phyloP scores from a whole-genome alignment of 176 grass and related monocot genomes.

The Oropetium thomaeum region DNA sequence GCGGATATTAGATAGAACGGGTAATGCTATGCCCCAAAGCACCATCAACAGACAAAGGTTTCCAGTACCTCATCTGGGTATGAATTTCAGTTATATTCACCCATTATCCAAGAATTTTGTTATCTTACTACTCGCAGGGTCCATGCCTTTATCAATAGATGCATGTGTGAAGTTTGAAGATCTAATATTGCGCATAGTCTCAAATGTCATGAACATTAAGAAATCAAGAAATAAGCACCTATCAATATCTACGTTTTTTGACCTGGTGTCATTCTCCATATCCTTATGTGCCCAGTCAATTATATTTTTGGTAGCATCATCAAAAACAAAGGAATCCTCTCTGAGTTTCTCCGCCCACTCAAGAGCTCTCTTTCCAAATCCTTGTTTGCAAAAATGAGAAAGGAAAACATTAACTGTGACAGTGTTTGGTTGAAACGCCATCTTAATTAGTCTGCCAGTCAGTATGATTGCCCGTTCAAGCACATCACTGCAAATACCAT shows the following conservation, averaged over 20 bases:
- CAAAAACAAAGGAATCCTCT: slow-evolving; percentile 73
- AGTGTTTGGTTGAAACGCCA: slow-evolving; percentile 75
- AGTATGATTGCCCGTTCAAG: slow-evolving; percentile 85
- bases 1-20: background rate
- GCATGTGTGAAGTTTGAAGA: slow-evolving; percentile 24
- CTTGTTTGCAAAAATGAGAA: slow-evolving; percentile 95
- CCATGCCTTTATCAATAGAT: slow-evolving; percentile 15
- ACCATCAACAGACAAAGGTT: background rate
- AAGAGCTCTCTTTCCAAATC: slow-evolving; percentile 64
- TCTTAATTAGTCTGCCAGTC: slow-evolving; percentile 80
- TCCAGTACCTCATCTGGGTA: slow-evolving; percentile 21
- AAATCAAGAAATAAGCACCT: slow-evolving; percentile 64
- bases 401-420: slow-evolving; percentile 85
- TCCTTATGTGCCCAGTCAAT: slow-evolving; percentile 69
- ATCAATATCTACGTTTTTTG: slow-evolving; percentile 32
- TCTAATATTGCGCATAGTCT: slow-evolving; percentile 37
- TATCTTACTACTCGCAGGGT: slow-evolving; percentile 20
- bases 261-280: slow-evolving; percentile 29
- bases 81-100: slow-evolving; percentile 25
- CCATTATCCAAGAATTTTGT: slow-evolving; percentile 37
- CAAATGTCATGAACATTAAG: slow-evolving; percentile 59
- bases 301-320: slow-evolving; percentile 85
- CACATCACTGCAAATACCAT: slow-evolving; percentile 72
- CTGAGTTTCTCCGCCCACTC: slow-evolving; percentile 72
- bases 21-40: background rate